phyloP scores from a whole-genome alignment of 805 yeast species.

The Kodamaea fukazawae region DNA sequence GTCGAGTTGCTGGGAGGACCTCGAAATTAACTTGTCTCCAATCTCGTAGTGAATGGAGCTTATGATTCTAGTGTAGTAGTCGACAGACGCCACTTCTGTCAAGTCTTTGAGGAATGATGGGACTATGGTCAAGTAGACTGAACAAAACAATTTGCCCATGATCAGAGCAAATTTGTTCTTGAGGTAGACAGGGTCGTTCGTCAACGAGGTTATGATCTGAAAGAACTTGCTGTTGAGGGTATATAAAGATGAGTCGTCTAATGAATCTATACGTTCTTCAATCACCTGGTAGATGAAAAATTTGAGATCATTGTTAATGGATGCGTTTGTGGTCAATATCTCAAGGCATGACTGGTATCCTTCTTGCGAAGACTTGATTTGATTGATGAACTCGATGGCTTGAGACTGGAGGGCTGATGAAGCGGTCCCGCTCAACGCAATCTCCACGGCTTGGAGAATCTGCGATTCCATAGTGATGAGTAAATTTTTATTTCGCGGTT shows the following conservation, averaged over 20 bases:
- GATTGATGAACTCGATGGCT: slow-evolving; percentile 52
- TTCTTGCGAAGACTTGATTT: slow-evolving; percentile 50
- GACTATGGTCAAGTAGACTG: slow-evolving; percentile 31
- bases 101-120: slow-evolving; percentile 34
- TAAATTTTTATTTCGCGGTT: background rate
- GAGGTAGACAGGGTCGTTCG: slow-evolving; percentile 28
- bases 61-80: slow-evolving; percentile 72
- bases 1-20: slow-evolving; percentile 60
- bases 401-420: slow-evolving; percentile 56
- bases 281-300: slow-evolving; percentile 71
- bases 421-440: slow-evolving; percentile 71
- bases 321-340: slow-evolving; percentile 30
- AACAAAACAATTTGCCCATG: slow-evolving; percentile 34
- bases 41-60: slow-evolving; percentile 82
- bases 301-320: slow-evolving; percentile 52
- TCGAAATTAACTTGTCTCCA: slow-evolving; percentile 82
- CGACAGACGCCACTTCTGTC: slow-evolving; percentile 43
- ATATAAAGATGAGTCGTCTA: slow-evolving; percentile 34
- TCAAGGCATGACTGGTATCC: slow-evolving; percentile 57
- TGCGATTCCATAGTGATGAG: slow-evolving; percentile 44
- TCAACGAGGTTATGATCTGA: slow-evolving; percentile 23
- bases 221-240: slow-evolving; percentile 49
- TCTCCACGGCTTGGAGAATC: slow-evolving; percentile 83
- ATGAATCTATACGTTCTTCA: slow-evolving; percentile 49
- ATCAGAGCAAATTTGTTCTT: slow-evolving; percentile 37